Evolutionary conservation across 1,284 basidiomycete genomes (phyloP), one percentile per base, ranked within the genome.

Genomic region (Fomitiporia mediterranea): DNA sequence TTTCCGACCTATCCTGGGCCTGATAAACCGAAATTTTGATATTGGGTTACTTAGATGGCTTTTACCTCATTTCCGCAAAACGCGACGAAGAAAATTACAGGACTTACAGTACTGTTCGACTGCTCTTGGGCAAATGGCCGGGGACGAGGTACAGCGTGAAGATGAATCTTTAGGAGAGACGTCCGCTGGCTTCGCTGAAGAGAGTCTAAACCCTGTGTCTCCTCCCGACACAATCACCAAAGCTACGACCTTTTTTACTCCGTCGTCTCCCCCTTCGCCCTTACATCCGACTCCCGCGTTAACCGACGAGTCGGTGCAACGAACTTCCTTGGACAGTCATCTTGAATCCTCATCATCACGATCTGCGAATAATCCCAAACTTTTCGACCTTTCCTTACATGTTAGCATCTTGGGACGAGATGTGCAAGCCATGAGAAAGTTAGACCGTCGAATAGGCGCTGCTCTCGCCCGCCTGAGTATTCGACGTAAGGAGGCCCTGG

Each of bases 401-500:
- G 67, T 88, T 9, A 56, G 59, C 9, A 67, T 88, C 43, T 71
- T 89, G 15, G 62, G 72, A 55, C 76, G 76, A 17, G 83, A 86
- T 61, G 62, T 83, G 23, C 59, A 64, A 21, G 74, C 80, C 55
- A 69, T 90, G 25, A 66, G 71, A 51, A 60, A 67, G 0, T 71
- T 89, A 53, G 63, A 70, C 13, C 56, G 65, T 19, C 71, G 72
- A 21, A 67, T 81, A 11, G 69, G 72, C n/a, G 68, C 70, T 9
- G 68, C 78, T 2, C 62, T 81, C 8, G 74, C 70, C 4, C 79
- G 84, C n/a, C 77, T 72, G 21, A 70, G 71, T 1, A 78, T 83
- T 58, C 78, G 86, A 23, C 55, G 80, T 17, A 87, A 87, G 68
- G 86, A 90, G 68, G 74, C 78, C 28, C 69, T 89, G 11, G 85